These are phyloP conservation scores for Mikania micrantha DNA, from an alignment of 129 eudicot genomes.

Conservation along the genomic window DNA sequence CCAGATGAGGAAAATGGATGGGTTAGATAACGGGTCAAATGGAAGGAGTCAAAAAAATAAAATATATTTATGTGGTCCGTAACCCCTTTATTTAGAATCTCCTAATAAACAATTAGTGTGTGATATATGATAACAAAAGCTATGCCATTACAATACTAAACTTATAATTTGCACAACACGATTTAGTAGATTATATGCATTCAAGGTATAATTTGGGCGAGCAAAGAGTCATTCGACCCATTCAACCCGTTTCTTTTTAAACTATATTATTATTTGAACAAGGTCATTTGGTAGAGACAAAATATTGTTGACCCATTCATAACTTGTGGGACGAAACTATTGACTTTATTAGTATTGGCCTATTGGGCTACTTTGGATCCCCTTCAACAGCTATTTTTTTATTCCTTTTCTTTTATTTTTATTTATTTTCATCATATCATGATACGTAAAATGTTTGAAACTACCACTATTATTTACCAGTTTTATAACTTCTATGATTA, in stretches of 20 bases:
- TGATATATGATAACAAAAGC: neutral
- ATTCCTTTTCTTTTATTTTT: too few relatives aligned
- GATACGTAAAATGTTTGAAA: neutral
- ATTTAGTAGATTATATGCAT: neutral
- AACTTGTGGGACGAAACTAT: too few relatives aligned
- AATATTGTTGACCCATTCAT: too few relatives aligned
- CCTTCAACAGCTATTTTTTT: too few relatives aligned
- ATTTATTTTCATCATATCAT: too few relatives aligned
- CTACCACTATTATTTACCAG: slow-evolving; percentile 36
- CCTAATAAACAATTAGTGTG: neutral
- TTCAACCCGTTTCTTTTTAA: neutral
- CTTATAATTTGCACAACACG: neutral
- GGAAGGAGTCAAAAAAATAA: neutral
- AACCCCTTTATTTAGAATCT: neutral
- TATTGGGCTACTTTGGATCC: too few relatives aligned
- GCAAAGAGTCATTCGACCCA: too few relatives aligned
- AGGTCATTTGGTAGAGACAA: too few relatives aligned
- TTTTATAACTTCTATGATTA: slow-evolving; percentile 55
- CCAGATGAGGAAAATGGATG: too few relatives aligned
- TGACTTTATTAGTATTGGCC: too few relatives aligned
- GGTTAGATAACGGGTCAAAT: neutral
- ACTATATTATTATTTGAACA: too few relatives aligned
- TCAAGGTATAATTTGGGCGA: neutral
- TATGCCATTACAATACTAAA: neutral
- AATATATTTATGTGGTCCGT: neutral